phyloP scores from a whole-genome alignment of 257 asterid genomes.

The Salvia hispanica region DNA sequence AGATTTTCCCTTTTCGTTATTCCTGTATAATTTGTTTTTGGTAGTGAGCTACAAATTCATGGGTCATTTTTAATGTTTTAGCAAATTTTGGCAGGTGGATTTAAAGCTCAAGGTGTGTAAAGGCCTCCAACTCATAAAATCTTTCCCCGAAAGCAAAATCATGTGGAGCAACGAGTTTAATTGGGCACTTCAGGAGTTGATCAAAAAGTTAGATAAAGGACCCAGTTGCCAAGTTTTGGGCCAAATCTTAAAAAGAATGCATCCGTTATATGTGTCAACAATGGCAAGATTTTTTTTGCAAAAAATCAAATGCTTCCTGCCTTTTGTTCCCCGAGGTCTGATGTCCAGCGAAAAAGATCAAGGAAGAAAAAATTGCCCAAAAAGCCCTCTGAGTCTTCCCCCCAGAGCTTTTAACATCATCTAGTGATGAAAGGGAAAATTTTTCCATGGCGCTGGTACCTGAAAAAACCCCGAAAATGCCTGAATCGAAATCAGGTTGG shows the following conservation, averaged over 20 bases:
- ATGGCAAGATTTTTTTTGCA: constrained; percentile 68
- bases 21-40: background rate
- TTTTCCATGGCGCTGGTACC: constrained; percentile 65
- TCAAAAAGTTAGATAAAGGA: constrained; percentile 59
- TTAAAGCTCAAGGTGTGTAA: constrained; percentile 84
- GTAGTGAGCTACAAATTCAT: constrained; percentile 19
- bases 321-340: constrained; percentile 38
- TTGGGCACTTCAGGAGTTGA: constrained; percentile 63
- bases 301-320: constrained; percentile 41
- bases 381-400: constrained; percentile 49
- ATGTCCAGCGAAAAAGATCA: constrained; percentile 37
- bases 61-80: too few relatives aligned
- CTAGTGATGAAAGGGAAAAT: constrained; percentile 35
- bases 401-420: constrained; percentile 33
- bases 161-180: constrained; percentile 62
- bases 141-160: constrained; percentile 56
- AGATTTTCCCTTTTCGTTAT: background rate
- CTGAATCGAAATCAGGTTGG: constrained; percentile 64
- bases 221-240: constrained; percentile 79
- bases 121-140: constrained; percentile 72
- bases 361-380: constrained; percentile 46
- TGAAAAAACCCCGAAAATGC: constrained; percentile 35
- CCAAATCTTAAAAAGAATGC: constrained; percentile 55
- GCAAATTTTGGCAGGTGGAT: constrained; percentile 58
- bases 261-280: constrained; percentile 66